Conservation (phyloP, 23 red algal species). For the Gracilaria gracilis region DNA sequence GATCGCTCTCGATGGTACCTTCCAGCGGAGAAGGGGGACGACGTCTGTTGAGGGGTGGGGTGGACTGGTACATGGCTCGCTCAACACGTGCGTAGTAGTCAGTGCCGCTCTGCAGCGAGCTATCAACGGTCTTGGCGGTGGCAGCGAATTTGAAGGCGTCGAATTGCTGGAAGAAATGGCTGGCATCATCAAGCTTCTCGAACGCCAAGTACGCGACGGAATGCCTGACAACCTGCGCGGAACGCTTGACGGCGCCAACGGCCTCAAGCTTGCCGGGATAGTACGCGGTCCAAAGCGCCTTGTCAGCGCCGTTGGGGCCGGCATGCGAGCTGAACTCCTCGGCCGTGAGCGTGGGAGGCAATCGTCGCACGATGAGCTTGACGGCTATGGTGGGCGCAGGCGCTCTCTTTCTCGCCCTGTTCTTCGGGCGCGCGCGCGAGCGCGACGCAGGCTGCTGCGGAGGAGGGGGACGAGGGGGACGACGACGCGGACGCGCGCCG, state of each 20-base stretch:
- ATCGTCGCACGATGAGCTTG: constrained; percentile 60
- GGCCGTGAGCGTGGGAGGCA: constrained; percentile 63
- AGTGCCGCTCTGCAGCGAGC: constrained; percentile 7
- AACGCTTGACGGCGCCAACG: constrained; percentile 53
- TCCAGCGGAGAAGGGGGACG: constrained; percentile 36
- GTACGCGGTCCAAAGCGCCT: constrained; percentile 49
- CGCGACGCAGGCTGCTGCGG: constrained; percentile 7
- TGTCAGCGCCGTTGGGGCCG: constrained; percentile 40
- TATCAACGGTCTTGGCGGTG: constrained; percentile 31
- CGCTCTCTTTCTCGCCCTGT: constrained; percentile 21
- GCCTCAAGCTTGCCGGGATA: constrained; percentile 52
- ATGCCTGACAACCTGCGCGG: constrained; percentile 51
- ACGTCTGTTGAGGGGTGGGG: constrained; percentile 21
- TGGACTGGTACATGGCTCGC: constrained; percentile 45
- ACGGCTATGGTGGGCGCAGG: constrained; percentile 42
- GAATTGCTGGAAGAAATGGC: constrained; percentile 30
- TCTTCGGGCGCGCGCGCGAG: constrained; percentile 56
- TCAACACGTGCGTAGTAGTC: constrained; percentile 56
- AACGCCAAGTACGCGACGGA: constrained; percentile 66
- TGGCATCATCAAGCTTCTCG: constrained; percentile 49
- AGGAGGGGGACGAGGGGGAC: background rate
- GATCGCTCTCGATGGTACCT: constrained; percentile 61
- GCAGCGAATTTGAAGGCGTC: constrained; percentile 49
- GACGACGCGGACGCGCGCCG: constrained; percentile 21
- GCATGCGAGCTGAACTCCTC: constrained; percentile 38